phyloP scores from a whole-genome alignment of 306 rosid genomes.

The Quercus glauca region DNA sequence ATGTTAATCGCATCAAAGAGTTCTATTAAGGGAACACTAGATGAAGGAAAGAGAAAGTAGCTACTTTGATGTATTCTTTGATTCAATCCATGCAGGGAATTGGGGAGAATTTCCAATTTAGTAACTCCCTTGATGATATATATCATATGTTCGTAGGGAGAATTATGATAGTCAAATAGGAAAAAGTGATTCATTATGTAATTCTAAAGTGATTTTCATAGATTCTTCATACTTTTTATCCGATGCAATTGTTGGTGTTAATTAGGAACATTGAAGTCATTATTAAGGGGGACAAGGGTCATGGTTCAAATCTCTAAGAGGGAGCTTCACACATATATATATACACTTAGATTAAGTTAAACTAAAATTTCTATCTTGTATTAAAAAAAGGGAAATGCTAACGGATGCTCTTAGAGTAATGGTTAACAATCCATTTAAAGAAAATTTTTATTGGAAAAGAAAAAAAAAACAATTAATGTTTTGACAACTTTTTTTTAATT shows the following conservation, averaged over 20 bases:
- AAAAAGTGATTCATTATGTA: not conserved
- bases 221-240: not conserved
- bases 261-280: too few species aligned
- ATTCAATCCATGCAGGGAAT: not conserved
- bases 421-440: too few species aligned
- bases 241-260: not conserved
- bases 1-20: not conserved
- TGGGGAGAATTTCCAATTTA: not conserved
- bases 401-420: too few species aligned
- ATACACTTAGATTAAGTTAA: too few species aligned
- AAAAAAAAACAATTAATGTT: too few species aligned
- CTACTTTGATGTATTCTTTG: not conserved
- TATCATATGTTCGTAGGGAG: not conserved
- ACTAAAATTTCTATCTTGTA: too few species aligned
- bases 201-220: not conserved
- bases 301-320: fast-evolving
- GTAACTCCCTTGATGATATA: not conserved
- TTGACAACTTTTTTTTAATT: too few species aligned
- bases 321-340: fast-evolving
- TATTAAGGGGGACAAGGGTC: too few species aligned
- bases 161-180: not conserved
- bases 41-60: not conserved
- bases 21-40: not conserved
- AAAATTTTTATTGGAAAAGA: too few species aligned
- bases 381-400: too few species aligned